phyloP scores from a whole-genome alignment of 1,284 basidiomycete species.

The Leccinum holopus region DNA sequence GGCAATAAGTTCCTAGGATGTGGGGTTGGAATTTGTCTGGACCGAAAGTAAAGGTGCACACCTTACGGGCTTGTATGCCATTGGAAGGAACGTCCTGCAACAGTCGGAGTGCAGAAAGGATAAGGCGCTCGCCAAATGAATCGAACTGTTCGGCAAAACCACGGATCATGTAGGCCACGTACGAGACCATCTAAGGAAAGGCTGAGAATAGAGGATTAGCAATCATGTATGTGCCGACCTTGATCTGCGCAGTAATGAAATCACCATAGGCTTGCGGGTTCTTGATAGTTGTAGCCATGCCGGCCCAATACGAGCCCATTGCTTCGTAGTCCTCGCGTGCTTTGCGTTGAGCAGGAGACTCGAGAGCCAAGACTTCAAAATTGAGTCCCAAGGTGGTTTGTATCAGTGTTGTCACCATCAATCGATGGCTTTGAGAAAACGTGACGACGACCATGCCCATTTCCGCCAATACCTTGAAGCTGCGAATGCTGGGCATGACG shows the following conservation, averaged over 20 bases:
- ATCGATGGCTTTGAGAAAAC: slow-evolving; percentile 82
- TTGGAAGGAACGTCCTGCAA: slow-evolving; percentile 94
- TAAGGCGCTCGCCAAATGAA: slow-evolving; percentile 79
- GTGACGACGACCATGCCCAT: slow-evolving; percentile 93
- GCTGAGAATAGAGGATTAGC: slow-evolving; percentile 3
- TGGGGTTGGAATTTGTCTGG: slow-evolving; percentile 2
- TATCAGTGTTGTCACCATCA: slow-evolving; percentile 67
- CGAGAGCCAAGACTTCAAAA: slow-evolving; percentile 73
- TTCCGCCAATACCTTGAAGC: slow-evolving; percentile 95
- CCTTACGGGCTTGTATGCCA: slow-evolving; percentile 80
- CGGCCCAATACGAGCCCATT: slow-evolving; percentile 78
- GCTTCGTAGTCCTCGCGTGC: slow-evolving; percentile 80
- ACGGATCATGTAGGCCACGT: slow-evolving; percentile 88
- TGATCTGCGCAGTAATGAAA: slow-evolving; percentile 92
- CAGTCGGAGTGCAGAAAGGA: slow-evolving; percentile 80
- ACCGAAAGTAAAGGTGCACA: slow-evolving; percentile 24
- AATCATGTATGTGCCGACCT: slow-evolving; percentile 46
- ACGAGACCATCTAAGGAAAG: slow-evolving; percentile 77
- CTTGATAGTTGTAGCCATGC: slow-evolving; percentile 76
- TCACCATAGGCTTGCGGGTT: slow-evolving; percentile 85
- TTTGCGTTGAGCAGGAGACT: slow-evolving; percentile 86
- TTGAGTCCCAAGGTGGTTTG: slow-evolving; percentile 74
- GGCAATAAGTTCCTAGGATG: slow-evolving; percentile 81
- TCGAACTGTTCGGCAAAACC: slow-evolving; percentile 70
- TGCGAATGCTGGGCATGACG: slow-evolving; percentile 30